Base-by-base conservation (phyloP, 495 filamentous ascomycete species). In the Aspergillus wentii region DNA sequence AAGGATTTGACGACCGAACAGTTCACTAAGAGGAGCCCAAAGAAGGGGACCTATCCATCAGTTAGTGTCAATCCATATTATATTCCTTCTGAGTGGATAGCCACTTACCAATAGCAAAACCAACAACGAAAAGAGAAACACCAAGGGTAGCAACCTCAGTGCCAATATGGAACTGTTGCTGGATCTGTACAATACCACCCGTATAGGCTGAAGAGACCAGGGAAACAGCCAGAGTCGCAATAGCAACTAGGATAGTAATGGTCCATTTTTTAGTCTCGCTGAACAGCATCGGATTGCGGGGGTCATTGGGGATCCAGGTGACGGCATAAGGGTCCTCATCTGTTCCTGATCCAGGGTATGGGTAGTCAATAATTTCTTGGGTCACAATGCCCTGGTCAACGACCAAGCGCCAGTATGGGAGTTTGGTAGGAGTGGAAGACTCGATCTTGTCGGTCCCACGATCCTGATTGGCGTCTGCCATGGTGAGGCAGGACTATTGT, bases 201-300 rank as follows among this genome's bases (percentile, higher is more conserved):
- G 83, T 70, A 46, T 82, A 90, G 8, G 85, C 85, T 1, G 85
- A 86, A 7, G 83, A 87, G 22, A 81, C 83, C 44, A 94, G 78
- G 11, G 86, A 69, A 17, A 91, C 84, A 15, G 80, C 79, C 33
- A 91, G 68, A 0, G 84, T 86, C 13, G 82, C 75, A 25, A 85
- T 42, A 17, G 85, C 82, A 32, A 80, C 75, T 10, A 81, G 29
- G 30, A 76, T 43, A 1, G 83, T 84, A 41, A 83, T 76, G n/a
- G 52, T 52, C 86, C 86, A 91, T 62, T 90, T 90, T 57, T 71
- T 78, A 15, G 43, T 40, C 3, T 49, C 32, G 18, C 70, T 51
- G 50, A 82, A 89, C n/a, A 59, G 61, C 75, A 86, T 78, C 3
- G 86, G 82, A 54, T 91, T 85, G 39, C 79, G 73, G 3, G 75